These are phyloP conservation scores for Fonsecaea pugnacius DNA, from an alignment of 2,329 filamentous ascomycete species.

Conservation along the genomic window DNA sequence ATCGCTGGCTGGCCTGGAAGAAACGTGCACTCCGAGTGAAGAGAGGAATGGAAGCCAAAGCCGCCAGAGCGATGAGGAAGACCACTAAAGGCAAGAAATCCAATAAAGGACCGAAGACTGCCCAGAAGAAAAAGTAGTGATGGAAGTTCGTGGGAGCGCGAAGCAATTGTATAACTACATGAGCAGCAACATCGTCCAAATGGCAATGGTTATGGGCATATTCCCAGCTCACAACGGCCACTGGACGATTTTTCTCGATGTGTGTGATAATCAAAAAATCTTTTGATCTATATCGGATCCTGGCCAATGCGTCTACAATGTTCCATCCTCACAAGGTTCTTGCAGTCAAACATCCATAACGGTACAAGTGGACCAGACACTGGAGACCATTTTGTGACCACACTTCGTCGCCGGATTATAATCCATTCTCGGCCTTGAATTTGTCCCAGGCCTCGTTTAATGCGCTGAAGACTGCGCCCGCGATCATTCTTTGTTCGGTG, in stretches of 20 bases:
- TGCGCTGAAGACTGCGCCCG: conserved; percentile 66
- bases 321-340: not conserved
- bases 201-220: not conserved
- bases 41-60: conserved; percentile 56
- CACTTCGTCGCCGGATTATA: conserved; percentile 44
- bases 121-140: conserved; percentile 24
- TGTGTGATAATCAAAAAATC: not conserved
- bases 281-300: not conserved
- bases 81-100: conserved; percentile 69
- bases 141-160: not conserved
- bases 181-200: not conserved
- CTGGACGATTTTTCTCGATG: not conserved
- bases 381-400: not conserved
- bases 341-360: not conserved
- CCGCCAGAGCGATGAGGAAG: conserved; percentile 67
- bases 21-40: conserved; percentile 59
- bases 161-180: not conserved
- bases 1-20: conserved; percentile 69
- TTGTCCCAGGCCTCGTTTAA: conserved; percentile 72
- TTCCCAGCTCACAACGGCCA: not conserved
- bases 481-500: conserved; percentile 70
- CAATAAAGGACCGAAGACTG: conserved; percentile 33
- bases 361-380: not conserved
- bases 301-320: not conserved
- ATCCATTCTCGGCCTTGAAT: conserved; percentile 66